These are phyloP conservation scores for Globisporangium sylvaticum DNA, from an alignment of 352 stramenopile genomes.

Conservation along the genomic window DNA sequence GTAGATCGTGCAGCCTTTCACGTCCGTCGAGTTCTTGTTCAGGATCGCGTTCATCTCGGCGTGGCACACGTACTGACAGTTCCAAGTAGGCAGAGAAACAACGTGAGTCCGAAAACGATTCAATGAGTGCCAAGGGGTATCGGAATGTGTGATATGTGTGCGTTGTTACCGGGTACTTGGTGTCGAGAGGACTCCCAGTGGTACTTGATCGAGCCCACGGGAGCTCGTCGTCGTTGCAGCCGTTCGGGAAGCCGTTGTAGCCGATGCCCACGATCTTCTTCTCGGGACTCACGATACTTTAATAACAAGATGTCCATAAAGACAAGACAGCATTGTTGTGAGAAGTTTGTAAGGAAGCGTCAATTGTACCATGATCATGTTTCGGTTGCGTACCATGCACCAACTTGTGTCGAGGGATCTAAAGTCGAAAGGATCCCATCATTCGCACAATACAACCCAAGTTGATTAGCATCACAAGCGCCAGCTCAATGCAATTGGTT, in stretches of 20 bases:
- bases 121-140: too few relatives aligned
- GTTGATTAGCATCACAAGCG: not conserved
- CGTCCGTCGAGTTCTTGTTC: conserved; percentile 96
- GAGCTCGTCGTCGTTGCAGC: conserved; percentile 93
- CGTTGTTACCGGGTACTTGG: conserved; percentile 88
- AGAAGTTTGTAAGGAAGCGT: not conserved
- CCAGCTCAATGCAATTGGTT: not conserved
- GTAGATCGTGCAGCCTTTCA: conserved; percentile 95
- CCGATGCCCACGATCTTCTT: conserved; percentile 97
- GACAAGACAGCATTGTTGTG: not conserved
- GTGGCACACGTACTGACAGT: conserved; percentile 94
- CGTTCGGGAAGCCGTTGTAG: conserved; percentile 98
- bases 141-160: too few relatives aligned
- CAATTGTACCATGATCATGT: not conserved
- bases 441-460: not conserved
- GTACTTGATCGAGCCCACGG: conserved; percentile 88
- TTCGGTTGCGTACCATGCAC: conserved; percentile 76
- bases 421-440: not conserved
- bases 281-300: conserved; percentile 92
- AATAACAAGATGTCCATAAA: not conserved
- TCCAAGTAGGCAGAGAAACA: not conserved
- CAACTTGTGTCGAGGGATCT: conserved; percentile 97
- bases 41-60: conserved; percentile 99
- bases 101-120: not conserved
- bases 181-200: conserved; percentile 85